phyloP scores from a whole-genome alignment of 495 filamentous ascomycete species.

The Aspergillus sclerotiicarbonarius region DNA sequence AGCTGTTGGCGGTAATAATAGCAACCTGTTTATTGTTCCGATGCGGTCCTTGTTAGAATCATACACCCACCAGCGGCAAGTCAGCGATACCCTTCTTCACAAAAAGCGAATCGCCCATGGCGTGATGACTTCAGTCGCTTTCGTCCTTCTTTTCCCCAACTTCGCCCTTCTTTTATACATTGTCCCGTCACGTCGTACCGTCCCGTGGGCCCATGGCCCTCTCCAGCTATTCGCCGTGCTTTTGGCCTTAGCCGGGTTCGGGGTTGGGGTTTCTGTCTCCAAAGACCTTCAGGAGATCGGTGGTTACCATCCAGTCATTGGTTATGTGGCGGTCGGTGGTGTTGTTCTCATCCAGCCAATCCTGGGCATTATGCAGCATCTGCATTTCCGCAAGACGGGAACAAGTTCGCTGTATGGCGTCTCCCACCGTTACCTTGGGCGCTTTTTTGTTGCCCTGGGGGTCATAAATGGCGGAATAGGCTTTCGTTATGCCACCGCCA shows the following conservation, averaged over 20 bases:
- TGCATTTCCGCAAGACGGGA: constrained; percentile 45
- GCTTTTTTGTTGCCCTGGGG: constrained; percentile 63
- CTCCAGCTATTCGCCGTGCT: constrained; percentile 55
- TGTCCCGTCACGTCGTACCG: constrained; percentile 30
- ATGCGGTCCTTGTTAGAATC: constrained; percentile 8
- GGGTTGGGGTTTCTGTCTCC: constrained; percentile 53
- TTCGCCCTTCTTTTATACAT: constrained; percentile 44
- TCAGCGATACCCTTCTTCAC: constrained; percentile 17
- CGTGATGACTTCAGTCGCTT: constrained; percentile 32
- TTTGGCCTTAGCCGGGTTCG: constrained; percentile 58
- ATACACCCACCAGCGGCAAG: constrained; percentile 14
- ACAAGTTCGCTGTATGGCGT: constrained; percentile 50
- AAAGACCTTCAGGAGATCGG: constrained; percentile 23
- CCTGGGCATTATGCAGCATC: constrained; percentile 63
- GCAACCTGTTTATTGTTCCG: constrained; percentile 56
- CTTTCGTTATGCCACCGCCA: constrained; percentile 33
- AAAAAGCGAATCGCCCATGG: constrained; percentile 38
- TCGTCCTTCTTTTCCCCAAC: constrained; percentile 44
- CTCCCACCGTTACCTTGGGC: constrained; percentile 83
- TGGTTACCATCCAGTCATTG: constrained; percentile 46
- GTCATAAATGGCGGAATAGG: constrained; percentile 69
- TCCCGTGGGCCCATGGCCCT: constrained; percentile 50
- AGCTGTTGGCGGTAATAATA: constrained; percentile 51
- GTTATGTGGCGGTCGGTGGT: constrained; percentile 52
- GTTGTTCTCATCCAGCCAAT: constrained; percentile 60